Base-by-base conservation (phyloP, 2,329 filamentous ascomycete genomes). In the Colletotrichum falcatum region DNA sequence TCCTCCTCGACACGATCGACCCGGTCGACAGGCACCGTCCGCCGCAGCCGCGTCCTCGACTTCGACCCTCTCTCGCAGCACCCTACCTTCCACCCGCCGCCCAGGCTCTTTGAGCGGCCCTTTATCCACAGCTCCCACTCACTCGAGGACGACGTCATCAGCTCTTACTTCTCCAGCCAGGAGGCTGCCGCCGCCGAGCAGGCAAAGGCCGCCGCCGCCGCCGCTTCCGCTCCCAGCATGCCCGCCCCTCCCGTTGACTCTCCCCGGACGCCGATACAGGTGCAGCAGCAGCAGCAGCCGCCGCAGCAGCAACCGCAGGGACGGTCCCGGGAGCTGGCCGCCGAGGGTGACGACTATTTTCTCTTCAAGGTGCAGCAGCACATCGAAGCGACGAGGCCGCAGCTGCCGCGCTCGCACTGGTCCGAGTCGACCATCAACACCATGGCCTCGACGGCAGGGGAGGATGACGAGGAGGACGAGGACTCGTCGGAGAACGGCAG, bases 351-450 rank as follows among this genome's bases (percentile, higher is more conserved):
- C 49, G 72, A 73, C 61, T 73, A 73, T 62, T 73, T 73, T 23
- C 62, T 73, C 33, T 73, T 70, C 72, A 73, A 73, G 72, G 61
- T 73, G 20, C 72, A 73, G 66, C 66, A 72, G 53, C 71, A 70
- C 53, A 65, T 71, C 26, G 61, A 60, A 39, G 62, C 59, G 20
- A 56, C 69, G 18, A 46, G 62, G 3, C 63, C 65, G 18, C 61
- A 65, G 44, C 62, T 81, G 72, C 79, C 77, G 2, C 76, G 78
- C 61, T 83, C 81, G 26, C 79, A 78, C 66, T 84, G 82, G 82
- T 84, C 82, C 48, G 82, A 82, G 63, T 84, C 82, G 9, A 84
- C 82, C 37, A 79, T 83, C 30, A 59, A 69, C 44, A 70, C 70
- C 61, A 56, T 70, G 51, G 61, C 66, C 20, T 54, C 61, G 0